Percentiles rank a stretch among this genome's conserved stretches.
Conservation (phyloP, 2,329 filamentous ascomycete species). For the Stachybotrys echinatus region DNA sequence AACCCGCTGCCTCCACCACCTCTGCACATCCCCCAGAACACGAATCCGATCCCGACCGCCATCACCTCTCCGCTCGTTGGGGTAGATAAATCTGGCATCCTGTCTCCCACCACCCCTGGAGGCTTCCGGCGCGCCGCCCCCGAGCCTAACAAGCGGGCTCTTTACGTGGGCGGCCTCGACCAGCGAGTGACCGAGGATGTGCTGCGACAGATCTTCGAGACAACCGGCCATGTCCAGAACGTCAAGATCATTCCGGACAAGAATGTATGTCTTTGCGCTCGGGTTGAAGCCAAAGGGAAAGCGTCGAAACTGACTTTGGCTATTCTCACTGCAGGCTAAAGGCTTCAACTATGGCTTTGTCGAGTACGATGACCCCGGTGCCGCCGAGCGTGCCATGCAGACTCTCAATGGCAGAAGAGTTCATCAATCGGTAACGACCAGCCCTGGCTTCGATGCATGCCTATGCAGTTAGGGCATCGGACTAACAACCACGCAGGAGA, state of each 20-base stretch:
- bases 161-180: constrained; percentile 94
- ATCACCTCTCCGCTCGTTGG: constrained; percentile 83
- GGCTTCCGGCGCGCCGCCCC: constrained; percentile 87
- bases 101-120: constrained; percentile 80
- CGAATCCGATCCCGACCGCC: constrained; percentile 87
- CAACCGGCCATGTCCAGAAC: constrained; percentile 94
- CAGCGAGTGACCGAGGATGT: constrained; percentile 95
- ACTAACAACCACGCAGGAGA: constrained; percentile 61
- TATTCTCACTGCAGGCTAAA: constrained; percentile 62
- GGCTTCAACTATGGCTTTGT: constrained; percentile 99
- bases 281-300: background rate
- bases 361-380: constrained; percentile 95
- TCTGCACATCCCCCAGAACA: constrained; percentile 93
- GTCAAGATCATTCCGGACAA: constrained; percentile 99
- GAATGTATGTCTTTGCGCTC: constrained; percentile 64
- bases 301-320: background rate
- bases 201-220: constrained; percentile 96
- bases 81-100: constrained; percentile 57
- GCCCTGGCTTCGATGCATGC: background rate
- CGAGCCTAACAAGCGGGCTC: constrained; percentile 95
- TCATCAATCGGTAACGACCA: constrained; percentile 71
- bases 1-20: constrained; percentile 83
- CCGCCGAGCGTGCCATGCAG: constrained; percentile 94
- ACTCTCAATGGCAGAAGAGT: constrained; percentile 93
- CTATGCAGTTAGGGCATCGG: background rate